Evolutionary conservation across 1,284 basidiomycete genomes (phyloP).

Genomic region (Cutaneotrichosporon cyanovorans): DNA sequence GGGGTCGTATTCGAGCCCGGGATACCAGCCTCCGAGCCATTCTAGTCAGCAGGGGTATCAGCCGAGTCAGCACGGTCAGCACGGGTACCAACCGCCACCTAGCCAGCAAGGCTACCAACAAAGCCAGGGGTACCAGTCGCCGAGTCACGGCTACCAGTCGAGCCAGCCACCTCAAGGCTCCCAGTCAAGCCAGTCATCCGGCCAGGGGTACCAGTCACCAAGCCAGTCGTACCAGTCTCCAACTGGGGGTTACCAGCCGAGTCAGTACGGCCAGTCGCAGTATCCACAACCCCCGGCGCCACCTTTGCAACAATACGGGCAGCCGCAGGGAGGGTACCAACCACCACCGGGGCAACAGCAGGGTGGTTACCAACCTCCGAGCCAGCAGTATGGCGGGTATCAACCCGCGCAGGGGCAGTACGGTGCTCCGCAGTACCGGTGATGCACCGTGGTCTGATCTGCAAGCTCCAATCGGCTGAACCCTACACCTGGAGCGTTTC

Average conservation of each 20-base stretch:
- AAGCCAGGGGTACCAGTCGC: neutral
- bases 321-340: slow-evolving; percentile 2
- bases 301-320: slow-evolving; percentile 1
- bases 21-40: slow-evolving; percentile 11
- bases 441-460: too few relatives aligned
- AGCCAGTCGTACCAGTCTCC: slow-evolving; percentile 6
- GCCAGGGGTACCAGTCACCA: neutral
- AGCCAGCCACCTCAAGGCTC: slow-evolving; percentile 2
- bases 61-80: slow-evolving; percentile 7
- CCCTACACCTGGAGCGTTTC: too few relatives aligned
- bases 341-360: neutral
- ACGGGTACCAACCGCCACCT: slow-evolving; percentile 7
- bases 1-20: slow-evolving; percentile 14
- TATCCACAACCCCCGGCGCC: neutral
- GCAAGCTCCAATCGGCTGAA: too few relatives aligned
- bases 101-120: slow-evolving; percentile 7
- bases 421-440: neutral
- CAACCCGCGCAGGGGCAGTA: slow-evolving; percentile 1
- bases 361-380: neutral
- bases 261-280: neutral
- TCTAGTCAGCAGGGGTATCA: too few relatives aligned
- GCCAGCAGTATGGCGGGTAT: neutral
- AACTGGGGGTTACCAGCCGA: slow-evolving; percentile 2
- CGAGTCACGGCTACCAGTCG: slow-evolving; percentile 2
- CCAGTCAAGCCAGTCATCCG: too few relatives aligned